Percentiles rank a stretch among this genome's conserved stretches.
Evolutionary conservation across 2,329 filamentous ascomycete genomes (phyloP).

Genomic region (Domatiomyces catenatus): DNA sequence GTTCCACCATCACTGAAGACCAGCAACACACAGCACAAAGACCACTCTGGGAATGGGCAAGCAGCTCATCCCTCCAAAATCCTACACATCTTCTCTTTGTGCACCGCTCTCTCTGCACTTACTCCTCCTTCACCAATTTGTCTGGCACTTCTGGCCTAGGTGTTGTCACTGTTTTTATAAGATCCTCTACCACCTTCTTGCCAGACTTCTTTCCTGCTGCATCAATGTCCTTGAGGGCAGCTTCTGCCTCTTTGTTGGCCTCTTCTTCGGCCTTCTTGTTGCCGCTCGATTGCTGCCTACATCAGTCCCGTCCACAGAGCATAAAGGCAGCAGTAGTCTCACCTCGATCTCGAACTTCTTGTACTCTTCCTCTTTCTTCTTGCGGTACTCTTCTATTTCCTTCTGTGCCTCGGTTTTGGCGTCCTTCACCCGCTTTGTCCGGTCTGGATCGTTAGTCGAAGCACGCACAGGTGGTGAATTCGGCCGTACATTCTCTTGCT

Average conservation of each 20-base stretch:
- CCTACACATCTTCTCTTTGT: neutral
- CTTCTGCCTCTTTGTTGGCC: conserved; percentile 65
- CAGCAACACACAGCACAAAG: neutral
- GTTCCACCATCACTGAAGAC: neutral
- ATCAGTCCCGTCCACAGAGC: neutral
- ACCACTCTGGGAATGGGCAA: too few species aligned
- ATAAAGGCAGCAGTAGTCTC: conserved; percentile 8
- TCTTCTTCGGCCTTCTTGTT: conserved; percentile 71
- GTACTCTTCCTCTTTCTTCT: conserved; percentile 83
- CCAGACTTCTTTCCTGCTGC: conserved; percentile 65
- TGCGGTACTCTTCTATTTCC: conserved; percentile 86
- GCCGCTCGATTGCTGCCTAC: conserved; percentile 66
- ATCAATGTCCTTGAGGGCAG: conserved; percentile 68
- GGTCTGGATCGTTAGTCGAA: conserved; percentile 39
- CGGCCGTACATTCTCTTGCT: conserved; percentile 71
- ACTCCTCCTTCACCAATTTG: conserved; percentile 15
- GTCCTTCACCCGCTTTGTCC: conserved; percentile 94
- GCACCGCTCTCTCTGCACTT: neutral
- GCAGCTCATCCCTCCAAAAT: too few species aligned
- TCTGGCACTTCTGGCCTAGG: conserved; percentile 57
- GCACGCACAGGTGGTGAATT: conserved; percentile 1
- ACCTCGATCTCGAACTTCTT: conserved; percentile 82
- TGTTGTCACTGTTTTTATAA: conserved; percentile 72
- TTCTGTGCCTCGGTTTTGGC: conserved; percentile 93
- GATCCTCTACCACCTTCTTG: conserved; percentile 62